These are phyloP conservation scores for Santalum album DNA, from an alignment of 164 flowering plant species.

Conservation along the genomic window DNA sequence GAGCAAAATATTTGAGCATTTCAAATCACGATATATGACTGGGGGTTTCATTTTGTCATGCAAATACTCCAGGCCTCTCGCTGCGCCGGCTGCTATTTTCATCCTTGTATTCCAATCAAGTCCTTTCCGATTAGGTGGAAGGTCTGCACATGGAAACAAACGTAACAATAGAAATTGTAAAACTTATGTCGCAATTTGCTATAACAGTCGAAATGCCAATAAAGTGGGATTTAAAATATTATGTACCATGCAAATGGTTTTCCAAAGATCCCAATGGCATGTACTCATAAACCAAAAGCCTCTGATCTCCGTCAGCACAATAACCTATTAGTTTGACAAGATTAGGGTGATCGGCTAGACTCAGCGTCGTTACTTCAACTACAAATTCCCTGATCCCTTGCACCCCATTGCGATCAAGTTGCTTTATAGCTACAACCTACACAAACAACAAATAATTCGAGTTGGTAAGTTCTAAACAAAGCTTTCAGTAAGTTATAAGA, in stretches of 20 bases:
- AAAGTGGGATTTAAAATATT: background rate
- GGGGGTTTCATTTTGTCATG: conserved; percentile 71
- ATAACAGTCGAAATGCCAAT: background rate
- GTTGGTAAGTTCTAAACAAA: too few relatives aligned
- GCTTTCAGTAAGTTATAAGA: background rate
- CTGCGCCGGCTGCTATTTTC: conserved; percentile 83
- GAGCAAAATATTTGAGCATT: conserved; percentile 85
- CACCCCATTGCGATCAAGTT: conserved; percentile 63
- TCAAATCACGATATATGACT: conserved; percentile 78
- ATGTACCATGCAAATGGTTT: conserved; percentile 69
- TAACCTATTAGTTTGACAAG: conserved; percentile 79
- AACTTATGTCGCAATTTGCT: background rate
- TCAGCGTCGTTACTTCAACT: conserved; percentile 64
- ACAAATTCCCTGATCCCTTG: conserved; percentile 78
- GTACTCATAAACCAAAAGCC: conserved; percentile 76
- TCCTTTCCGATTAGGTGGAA: conserved; percentile 33
- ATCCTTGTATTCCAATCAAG: conserved; percentile 83
- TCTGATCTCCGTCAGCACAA: conserved; percentile 78
- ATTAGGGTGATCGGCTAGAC: conserved; percentile 60
- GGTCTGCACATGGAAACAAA: conserved; percentile 23
- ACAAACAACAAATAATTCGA: too few relatives aligned
- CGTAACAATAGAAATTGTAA: background rate
- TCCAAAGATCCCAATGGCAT: conserved; percentile 88
- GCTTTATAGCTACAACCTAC: conserved; percentile 85
- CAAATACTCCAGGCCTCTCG: conserved; percentile 72